Base-by-base conservation (phyloP, 768 basidiomycete genomes). In the Trametes villosa region DNA sequence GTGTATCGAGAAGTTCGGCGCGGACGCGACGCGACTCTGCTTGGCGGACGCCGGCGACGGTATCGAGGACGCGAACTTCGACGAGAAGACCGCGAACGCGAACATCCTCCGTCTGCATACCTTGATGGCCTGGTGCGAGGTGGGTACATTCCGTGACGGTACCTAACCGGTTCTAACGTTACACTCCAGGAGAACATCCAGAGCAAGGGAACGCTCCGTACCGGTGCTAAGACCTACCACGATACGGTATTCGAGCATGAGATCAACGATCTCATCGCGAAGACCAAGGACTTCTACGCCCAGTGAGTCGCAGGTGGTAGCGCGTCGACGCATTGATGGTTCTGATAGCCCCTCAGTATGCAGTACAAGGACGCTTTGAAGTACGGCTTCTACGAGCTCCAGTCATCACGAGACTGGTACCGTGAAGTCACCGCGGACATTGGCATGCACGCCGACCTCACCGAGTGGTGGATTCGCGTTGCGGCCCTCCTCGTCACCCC, bases 1-100 rank as follows among this genome's bases (percentile, higher is more conserved):
- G 70, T 85, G 91, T 1, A 86, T 96, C 60, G 82, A 87, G 75
- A 98, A 98, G 81, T 98, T 96, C 70, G 97, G 97, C 59, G 95
- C 97, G 34, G 97, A 98, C 72, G 93, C 96, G 31, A 96, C 91
- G 69, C 82, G 97, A 56, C 76, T 99, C 78, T 83, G 87, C 20
- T 81, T 99, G 75, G 97, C 97, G 26, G 96, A 98, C 78, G 94
- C 95, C 27, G 97, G 97, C 15, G 97, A 99, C 72, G 94, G 95
- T 51, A 83, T 98, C 67, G 96, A 97, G 75, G 97, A 99, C 75
- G 96, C 96, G 45, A 99, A 99, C 80, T 99, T 98, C 69, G 97
- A 99, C 71, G 96, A 98, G 81, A 92, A 94, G 79, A 92, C 90
- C 6, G 97, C 97, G 18, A 99, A 98, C 72, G 95, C 97, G 12